Evolutionary conservation across 2,329 filamentous ascomycete genomes (phyloP).

Genomic region (Sordariomycetes sp.): DNA sequence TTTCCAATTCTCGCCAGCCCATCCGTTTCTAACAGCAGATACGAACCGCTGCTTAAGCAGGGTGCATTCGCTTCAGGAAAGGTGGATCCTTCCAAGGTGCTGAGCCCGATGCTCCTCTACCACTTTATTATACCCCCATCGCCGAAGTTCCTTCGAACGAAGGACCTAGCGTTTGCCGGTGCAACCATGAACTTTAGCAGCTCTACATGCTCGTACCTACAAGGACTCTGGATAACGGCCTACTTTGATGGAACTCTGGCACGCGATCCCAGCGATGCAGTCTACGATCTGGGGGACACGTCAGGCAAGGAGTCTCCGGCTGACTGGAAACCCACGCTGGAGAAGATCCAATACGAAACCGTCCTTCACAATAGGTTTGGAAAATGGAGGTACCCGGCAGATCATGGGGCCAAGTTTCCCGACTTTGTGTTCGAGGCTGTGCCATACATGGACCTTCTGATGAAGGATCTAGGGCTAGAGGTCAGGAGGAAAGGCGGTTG

Average conservation of each 20-base stretch:
- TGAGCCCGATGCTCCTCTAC: slow-evolving; percentile 23
- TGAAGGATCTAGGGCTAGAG: slow-evolving; percentile 50
- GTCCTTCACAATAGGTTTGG: slow-evolving; percentile 56
- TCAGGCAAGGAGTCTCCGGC: background rate
- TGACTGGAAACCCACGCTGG: slow-evolving; percentile 18
- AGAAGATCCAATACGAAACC: slow-evolving; percentile 34
- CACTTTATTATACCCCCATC: slow-evolving; percentile 31
- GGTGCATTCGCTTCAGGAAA: slow-evolving; percentile 18
- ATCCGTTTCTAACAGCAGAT: slow-evolving; percentile 31
- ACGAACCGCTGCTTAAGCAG: slow-evolving; percentile 25
- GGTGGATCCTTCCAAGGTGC: slow-evolving; percentile 12
- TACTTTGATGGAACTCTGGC: slow-evolving; percentile 32
- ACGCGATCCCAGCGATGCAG: slow-evolving; percentile 10
- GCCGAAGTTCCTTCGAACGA: slow-evolving; percentile 16
- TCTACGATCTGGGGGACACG: slow-evolving; percentile 4
- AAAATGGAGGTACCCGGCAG: slow-evolving; percentile 53
- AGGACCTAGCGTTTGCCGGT: slow-evolving; percentile 30
- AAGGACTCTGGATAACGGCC: slow-evolving; percentile 51
- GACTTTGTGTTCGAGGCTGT: slow-evolving; percentile 68
- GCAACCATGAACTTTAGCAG: slow-evolving; percentile 27
- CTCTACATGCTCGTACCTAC: slow-evolving; percentile 25
- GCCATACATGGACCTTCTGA: slow-evolving; percentile 57
- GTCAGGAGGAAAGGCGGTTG: slow-evolving; percentile 39
- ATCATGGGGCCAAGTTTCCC: slow-evolving; percentile 47
- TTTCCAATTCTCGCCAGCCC: slow-evolving; percentile 40